Evolutionary conservation across 2,329 filamentous ascomycete species (phyloP).

Genomic region (Ascochyta koolunga): DNA sequence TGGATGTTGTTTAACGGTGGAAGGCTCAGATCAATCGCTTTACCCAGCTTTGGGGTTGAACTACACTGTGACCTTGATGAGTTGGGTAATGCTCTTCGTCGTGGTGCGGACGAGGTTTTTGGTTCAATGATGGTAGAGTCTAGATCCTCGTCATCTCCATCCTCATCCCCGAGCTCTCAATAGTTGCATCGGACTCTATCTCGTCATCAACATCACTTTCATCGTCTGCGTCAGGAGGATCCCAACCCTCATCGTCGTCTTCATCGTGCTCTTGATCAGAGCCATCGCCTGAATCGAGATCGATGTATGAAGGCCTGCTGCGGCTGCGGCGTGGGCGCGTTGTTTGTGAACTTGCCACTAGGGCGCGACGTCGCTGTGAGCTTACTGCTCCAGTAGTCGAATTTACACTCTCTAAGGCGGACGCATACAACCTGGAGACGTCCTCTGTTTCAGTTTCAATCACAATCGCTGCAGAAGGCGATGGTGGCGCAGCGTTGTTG

Average conservation of each 20-base stretch:
- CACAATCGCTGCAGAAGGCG: background rate
- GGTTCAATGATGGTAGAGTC: background rate
- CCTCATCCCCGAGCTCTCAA: background rate
- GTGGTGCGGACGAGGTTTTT: background rate
- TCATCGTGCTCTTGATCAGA: slow-evolving; percentile 8
- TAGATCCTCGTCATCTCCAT: background rate
- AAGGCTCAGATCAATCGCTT: slow-evolving; percentile 43
- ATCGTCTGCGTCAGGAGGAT: background rate
- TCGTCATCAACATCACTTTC: slow-evolving; percentile 6
- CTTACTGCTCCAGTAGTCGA: background rate
- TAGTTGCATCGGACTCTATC: background rate
- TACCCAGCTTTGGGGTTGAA: slow-evolving; percentile 7
- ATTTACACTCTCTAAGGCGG: background rate
- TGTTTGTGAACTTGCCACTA: background rate
- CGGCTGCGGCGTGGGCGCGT: slow-evolving; percentile 16
- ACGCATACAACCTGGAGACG: background rate
- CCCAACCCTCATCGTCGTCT: slow-evolving; percentile 8
- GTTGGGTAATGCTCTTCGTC: background rate
- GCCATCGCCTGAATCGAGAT: background rate
- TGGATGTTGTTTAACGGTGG: slow-evolving; percentile 56
- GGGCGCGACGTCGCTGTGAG: background rate
- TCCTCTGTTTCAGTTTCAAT: background rate
- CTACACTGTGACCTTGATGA: background rate
- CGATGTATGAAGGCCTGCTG: slow-evolving; percentile 22
- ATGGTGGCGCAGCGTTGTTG: background rate